phyloP scores from a whole-genome alignment of 345 rosid genomes.

The Brassica cretica region DNA sequence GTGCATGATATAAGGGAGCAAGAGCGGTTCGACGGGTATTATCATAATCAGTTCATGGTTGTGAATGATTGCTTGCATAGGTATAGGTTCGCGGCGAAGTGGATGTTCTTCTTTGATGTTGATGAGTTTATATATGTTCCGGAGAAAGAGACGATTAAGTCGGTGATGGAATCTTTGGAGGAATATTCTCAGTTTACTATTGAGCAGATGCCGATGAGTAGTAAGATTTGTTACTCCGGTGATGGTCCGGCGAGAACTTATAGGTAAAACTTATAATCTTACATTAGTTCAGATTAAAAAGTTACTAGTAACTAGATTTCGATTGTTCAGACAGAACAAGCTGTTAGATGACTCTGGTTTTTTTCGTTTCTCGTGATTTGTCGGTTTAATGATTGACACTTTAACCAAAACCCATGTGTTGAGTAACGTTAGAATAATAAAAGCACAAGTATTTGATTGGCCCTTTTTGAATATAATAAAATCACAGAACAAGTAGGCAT shows the following conservation, averaged over 20 bases:
- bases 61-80: conserved; percentile 89
- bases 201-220: conserved; percentile 85
- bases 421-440: conserved; percentile 20
- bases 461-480: neutral
- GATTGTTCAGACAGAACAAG: neutral
- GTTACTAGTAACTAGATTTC: neutral
- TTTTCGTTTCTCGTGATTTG: neutral
- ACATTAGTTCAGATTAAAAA: neutral
- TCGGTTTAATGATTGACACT: conserved; percentile 21
- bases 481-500: conserved; percentile 6
- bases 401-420: conserved; percentile 30
- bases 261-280: conserved; percentile 45
- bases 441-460: conserved; percentile 25
- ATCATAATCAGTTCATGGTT: conserved; percentile 92
- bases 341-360: neutral
- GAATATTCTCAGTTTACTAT: conserved; percentile 69
- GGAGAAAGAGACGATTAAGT: conserved; percentile 50
- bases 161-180: conserved; percentile 68
- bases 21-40: conserved; percentile 91
- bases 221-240: conserved; percentile 62
- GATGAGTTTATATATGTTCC: conserved; percentile 76
- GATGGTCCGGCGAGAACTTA: conserved; percentile 61
- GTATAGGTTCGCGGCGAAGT: conserved; percentile 68
- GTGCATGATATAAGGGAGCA: conserved; percentile 77
- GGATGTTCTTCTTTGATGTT: conserved; percentile 95